These are phyloP conservation scores for Cyclotella distinguenda DNA, from an alignment of 108 stramenopile species.

Conservation along the genomic window DNA sequence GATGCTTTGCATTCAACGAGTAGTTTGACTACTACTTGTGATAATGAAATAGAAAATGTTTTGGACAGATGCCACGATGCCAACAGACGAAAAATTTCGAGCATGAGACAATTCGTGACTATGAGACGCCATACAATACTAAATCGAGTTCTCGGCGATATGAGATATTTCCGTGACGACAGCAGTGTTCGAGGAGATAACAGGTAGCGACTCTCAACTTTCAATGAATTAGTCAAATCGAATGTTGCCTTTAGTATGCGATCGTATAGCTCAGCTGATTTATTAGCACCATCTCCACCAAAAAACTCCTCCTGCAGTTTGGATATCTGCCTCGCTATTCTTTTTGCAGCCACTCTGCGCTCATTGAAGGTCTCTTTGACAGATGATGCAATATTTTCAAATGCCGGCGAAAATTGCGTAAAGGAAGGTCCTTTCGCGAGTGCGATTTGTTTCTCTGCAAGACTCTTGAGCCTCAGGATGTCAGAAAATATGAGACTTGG, in stretches of 20 bases:
- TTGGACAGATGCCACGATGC: conserved; percentile 55
- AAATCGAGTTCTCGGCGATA: conserved; percentile 65
- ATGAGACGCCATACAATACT: conserved; percentile 62
- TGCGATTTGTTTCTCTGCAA: conserved; percentile 41
- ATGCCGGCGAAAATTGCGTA: conserved; percentile 7
- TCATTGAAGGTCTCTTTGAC: conserved; percentile 41
- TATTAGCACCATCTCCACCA: conserved; percentile 6
- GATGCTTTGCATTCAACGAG: conserved; percentile 42
- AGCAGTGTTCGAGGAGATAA: conserved; percentile 27
- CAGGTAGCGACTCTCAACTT: conserved; percentile 45
- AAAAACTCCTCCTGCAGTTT: conserved; percentile 42
- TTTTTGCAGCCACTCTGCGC: conserved; percentile 34
- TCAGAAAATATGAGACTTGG: conserved; percentile 41
- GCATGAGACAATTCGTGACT: conserved; percentile 54
- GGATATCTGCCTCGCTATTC: conserved; percentile 34
- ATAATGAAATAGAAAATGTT: conserved; percentile 43
- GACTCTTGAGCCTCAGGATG: conserved; percentile 34
- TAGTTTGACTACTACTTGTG: conserved; percentile 38
- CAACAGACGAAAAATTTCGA: conserved; percentile 56
- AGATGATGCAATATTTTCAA: conserved; percentile 33
- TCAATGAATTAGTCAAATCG: conserved; percentile 44
- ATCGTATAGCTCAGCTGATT: conserved; percentile 54
- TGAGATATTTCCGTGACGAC: conserved; percentile 40
- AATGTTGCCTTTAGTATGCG: conserved; percentile 49
- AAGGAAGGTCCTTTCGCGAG: conserved; percentile 39